Percentiles rank a stretch among this genome's conserved stretches.
phyloP scores from a whole-genome alignment of 768 basidiomycete genomes.

The Roridomyces roridus region DNA sequence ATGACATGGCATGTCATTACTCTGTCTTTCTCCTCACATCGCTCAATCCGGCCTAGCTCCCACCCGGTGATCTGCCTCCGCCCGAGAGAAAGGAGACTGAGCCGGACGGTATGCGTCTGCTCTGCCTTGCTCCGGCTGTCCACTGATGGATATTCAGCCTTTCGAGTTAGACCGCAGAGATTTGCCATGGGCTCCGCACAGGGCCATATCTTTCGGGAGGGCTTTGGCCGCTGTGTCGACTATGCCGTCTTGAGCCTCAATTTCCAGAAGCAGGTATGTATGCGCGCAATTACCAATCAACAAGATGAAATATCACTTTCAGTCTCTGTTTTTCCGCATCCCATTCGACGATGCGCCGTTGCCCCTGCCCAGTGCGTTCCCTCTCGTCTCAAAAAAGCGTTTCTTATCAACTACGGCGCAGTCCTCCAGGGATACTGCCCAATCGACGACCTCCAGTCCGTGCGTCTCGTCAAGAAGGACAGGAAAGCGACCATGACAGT shows the following conservation, averaged over 20 bases:
- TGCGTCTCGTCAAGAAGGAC: neutral
- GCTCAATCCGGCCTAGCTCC: neutral
- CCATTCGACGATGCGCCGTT: conserved; percentile 9
- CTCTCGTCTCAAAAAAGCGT: neutral
- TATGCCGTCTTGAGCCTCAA: conserved; percentile 10
- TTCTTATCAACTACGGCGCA: neutral
- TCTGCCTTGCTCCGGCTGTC: neutral
- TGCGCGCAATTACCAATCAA: neutral
- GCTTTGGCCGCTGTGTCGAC: conserved; percentile 10
- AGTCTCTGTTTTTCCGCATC: conserved; percentile 18
- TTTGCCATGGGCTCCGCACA: conserved; percentile 24
- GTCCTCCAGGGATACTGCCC: conserved; percentile 12
- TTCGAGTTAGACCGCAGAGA: conserved; percentile 1
- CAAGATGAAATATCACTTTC: neutral
- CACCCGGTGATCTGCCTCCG: neutral
- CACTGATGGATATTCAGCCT: conserved; percentile 5
- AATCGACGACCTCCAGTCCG: conserved; percentile 17
- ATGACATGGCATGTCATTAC: conserved; percentile 13
- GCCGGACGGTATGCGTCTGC: neutral
- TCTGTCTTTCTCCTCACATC: neutral
- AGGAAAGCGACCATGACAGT: conserved; percentile 10
- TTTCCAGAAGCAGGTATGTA: conserved; percentile 4
- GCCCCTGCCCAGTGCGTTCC: conserved; percentile 5
- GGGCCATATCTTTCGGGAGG: conserved; percentile 10
- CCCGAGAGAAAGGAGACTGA: neutral